phyloP scores from a whole-genome alignment of 805 yeast genomes.

The Candida cerambycidarum region DNA sequence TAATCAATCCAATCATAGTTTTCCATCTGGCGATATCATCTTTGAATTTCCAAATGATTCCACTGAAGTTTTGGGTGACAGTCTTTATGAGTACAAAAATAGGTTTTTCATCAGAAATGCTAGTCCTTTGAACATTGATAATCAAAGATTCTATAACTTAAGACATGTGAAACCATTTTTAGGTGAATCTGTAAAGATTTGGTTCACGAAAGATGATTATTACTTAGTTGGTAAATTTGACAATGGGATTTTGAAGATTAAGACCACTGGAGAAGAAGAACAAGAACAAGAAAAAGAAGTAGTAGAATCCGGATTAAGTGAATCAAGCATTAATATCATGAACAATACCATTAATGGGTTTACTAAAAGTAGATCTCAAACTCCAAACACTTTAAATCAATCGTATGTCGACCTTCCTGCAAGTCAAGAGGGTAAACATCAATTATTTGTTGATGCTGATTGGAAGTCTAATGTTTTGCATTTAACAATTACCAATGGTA shows the following conservation, averaged over 20 bases:
- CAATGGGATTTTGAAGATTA: neutral
- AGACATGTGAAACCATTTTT: conserved; percentile 18
- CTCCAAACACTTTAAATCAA: neutral
- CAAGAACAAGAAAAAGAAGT: too few species aligned
- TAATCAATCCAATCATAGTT: conserved; percentile 21
- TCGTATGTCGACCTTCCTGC: conserved; percentile 1
- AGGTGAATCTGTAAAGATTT: conserved; percentile 22
- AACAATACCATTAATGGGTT: conserved; percentile 5
- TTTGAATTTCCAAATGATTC: conserved; percentile 25
- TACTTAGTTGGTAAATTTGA: conserved; percentile 12
- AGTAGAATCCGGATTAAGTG: neutral
- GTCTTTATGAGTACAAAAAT: conserved; percentile 11
- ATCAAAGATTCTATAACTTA: conserved; percentile 28
- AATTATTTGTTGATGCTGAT: conserved; percentile 20
- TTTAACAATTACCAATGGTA: conserved; percentile 29
- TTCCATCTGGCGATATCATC: conserved; percentile 28
- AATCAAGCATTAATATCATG: conserved; percentile 1
- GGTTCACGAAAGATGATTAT: conserved; percentile 16
- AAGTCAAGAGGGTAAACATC: conserved; percentile 1
- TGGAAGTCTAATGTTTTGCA: conserved; percentile 36
- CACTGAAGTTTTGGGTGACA: neutral
- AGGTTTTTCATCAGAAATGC: conserved; percentile 24
- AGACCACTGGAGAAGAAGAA: neutral
- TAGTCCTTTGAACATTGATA: conserved; percentile 23
- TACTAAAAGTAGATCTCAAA: neutral